A percentile compares a stretch with the other conserved stretches of the same genome.
Evolutionary conservation across 495 filamentous ascomycete species (phyloP).

Genomic region (Hyaloscypha variabilis): DNA sequence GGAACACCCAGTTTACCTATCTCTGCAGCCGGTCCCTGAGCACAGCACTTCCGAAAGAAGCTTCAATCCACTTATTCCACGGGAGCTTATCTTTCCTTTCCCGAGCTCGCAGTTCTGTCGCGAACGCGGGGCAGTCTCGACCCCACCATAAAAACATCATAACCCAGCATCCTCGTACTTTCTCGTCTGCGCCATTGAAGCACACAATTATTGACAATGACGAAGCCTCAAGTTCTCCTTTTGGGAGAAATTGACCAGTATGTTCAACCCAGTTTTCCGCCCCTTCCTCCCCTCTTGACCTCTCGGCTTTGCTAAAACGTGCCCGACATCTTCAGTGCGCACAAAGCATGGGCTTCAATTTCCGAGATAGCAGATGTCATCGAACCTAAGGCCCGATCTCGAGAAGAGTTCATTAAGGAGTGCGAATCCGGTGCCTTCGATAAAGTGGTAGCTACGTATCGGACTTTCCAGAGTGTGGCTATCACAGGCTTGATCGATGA

Average conservation of each 20-base stretch:
- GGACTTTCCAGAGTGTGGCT: constrained; percentile 69
- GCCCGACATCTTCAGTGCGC: constrained; percentile 35
- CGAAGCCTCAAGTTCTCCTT: constrained; percentile 54
- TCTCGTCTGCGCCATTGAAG: not conserved
- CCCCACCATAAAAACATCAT: constrained; percentile 22
- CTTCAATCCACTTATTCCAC: constrained; percentile 14
- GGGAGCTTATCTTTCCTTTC: constrained; percentile 18
- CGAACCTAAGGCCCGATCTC: constrained; percentile 47
- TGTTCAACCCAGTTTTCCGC: constrained; percentile 29
- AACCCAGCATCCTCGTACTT: not conserved
- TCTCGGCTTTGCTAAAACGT: constrained; percentile 7
- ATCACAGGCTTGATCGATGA: constrained; percentile 72
- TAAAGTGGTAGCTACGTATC: constrained; percentile 69
- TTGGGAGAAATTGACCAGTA: constrained; percentile 60
- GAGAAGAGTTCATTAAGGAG: constrained; percentile 71
- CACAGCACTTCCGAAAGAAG: not conserved
- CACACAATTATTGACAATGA: constrained; percentile 26
- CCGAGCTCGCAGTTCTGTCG: not conserved
- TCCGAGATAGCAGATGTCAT: constrained; percentile 52
- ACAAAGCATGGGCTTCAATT: constrained; percentile 53
- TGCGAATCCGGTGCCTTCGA: constrained; percentile 68
- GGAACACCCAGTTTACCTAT: not conserved
- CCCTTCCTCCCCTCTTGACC: not conserved
- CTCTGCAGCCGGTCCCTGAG: not conserved
- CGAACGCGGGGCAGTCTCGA: constrained; percentile 22